Base-by-base conservation (phyloP, 495 filamentous ascomycete genomes). In the Amphirosellinia nigrospora region DNA sequence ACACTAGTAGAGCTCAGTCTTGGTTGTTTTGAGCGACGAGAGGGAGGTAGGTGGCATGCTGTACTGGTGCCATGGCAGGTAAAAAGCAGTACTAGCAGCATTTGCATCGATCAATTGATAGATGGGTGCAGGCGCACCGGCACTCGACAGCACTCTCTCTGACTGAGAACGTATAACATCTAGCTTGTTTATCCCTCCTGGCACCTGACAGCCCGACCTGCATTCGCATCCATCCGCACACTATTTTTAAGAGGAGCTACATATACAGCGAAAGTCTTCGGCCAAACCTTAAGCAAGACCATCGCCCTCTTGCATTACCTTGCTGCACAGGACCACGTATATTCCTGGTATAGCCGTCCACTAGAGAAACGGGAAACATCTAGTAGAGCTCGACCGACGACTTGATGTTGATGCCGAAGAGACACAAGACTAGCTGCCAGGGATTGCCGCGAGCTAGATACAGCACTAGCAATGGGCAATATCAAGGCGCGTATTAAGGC, bases 401-500 rank as follows among this genome's bases (percentile, higher is more conserved):
- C 36, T 39, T 28, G 13, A 28, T 41, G 10, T 39, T 28, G 13
- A 28, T 41, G 10, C 36, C 21, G 58, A 61, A 41, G n/a, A 61
- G n/a, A 61, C 36, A 21, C 55, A 7, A 19, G 32, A n/a, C 5
- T 11, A 34, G 53, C 53, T 34, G 28, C 53, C 53, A 56, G 28
- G 6, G 53, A 15, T 34, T 34, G 58, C 58, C 28, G 41, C 58
- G 36, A 41, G 58, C 58, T 41, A 39, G 38, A 39, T 7, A 56
- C 46, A 45, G 50, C 26, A 19, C 46, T 45, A n/a, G 60, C 46
- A 10, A 85, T 86, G 78, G 84, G 83, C 71, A 83, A 83, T 67
- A 74, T 87, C 60, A 82, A 75, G 74, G 75, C 80, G 67, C 82
- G 81, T 55, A 77, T 86, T 65, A 82, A 82, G 66, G 80, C 82